Percentiles rank a stretch among this genome's conserved stretches.
These are phyloP conservation scores for Solanum piurae DNA, from an alignment of 257 asterid genomes.

Conservation along the genomic window DNA sequence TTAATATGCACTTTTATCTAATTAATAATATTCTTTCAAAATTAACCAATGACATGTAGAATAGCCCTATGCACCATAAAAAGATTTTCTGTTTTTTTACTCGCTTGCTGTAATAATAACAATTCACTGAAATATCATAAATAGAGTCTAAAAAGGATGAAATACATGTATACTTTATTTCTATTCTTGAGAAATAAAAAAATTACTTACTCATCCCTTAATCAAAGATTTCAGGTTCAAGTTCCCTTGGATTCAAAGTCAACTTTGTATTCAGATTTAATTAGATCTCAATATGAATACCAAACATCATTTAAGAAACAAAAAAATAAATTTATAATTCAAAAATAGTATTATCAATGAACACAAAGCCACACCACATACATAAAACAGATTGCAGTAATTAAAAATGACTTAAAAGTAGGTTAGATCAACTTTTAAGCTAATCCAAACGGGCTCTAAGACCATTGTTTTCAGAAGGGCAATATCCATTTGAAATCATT, in stretches of 20 bases:
- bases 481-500: not conserved
- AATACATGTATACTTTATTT: too few species aligned
- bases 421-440: not conserved
- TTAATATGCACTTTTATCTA: not conserved
- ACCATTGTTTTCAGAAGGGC: not conserved
- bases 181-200: too few species aligned
- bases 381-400: not conserved
- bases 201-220: not conserved
- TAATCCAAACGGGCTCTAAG: not conserved
- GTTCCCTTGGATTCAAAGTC: not conserved
- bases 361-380: not conserved
- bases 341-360: not conserved
- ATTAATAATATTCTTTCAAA: not conserved
- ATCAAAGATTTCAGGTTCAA: not conserved
- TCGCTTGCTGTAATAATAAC: not conserved
- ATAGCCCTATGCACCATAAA: not conserved
- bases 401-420: too few species aligned
- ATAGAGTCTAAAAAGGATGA: not conserved
- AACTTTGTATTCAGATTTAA: not conserved
- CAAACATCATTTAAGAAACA: too few species aligned
- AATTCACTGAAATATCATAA: too few species aligned
- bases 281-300: not conserved
- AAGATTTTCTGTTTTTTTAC: not conserved
- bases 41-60: not conserved
- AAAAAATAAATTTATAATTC: too few species aligned